Base-by-base conservation (phyloP, 441 rosid genomes). In the Erysimum cheiri region DNA sequence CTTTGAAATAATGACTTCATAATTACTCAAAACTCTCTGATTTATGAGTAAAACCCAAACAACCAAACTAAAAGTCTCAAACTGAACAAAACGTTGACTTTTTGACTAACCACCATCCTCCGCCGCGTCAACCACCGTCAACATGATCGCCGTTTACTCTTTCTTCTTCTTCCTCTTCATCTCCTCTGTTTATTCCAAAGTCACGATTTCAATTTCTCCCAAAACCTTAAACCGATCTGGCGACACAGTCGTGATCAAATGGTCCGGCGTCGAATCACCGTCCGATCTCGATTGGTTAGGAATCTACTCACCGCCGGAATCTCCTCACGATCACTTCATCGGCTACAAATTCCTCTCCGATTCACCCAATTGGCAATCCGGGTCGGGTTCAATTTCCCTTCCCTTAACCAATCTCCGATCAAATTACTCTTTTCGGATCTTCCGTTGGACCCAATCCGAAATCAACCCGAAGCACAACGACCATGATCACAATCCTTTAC, bases 401-500 rank as follows among this genome's bases (percentile, higher is more conserved):
- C 92, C 93, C 15, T 33, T 93, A 29, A 84, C 86, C 77, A 83
- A 85, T 73, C 87, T 89, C 83, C 85, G 94, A 37, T 81, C 89
- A 59, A 75, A 84, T 49, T 91, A 89, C 85, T 36, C 96, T 33
- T 93, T 93, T 84, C 89, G 97, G 77, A 84, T 91, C 87, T 93
- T 93, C 80, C 89, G 70, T 1, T 93, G 97, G 98, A 75, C 83
- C n/a, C 82, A 84, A 52, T 75, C 86, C 39, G 91, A 89, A 71
- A 73, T 93, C 78, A 78, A 93, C 70, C 86, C 81, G 3, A 82
- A 81, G 32, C 78, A 56, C 22, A 74, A 68, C 2, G 97, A 91
- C 74, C 93, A 93, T 52, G 98, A 93, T 56, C 91, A 83, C 28
- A 91, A 91, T 67, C 98, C 97, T 9, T 73, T 93, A 14, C 98